Evolutionary conservation across 345 rosid species (phyloP), one percentile per base, ranked within the genome.

Genomic region (Pseudoturritis turrita): DNA sequence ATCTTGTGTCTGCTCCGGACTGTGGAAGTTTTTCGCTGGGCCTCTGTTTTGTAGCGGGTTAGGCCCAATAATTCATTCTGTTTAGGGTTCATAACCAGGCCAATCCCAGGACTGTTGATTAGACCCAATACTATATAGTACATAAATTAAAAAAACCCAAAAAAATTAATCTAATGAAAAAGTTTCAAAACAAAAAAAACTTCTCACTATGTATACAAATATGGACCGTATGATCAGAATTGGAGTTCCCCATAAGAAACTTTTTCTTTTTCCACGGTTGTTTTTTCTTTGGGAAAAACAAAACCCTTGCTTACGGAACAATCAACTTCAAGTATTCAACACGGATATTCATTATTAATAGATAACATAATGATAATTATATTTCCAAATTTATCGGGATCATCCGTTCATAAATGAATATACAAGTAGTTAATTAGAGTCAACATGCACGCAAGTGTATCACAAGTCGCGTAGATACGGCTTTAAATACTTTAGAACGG

Each of bases 261-360:
- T 2, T 33, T 33, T 33, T 33, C 1, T 5, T 33, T 7, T 33
- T 33, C 10, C 19, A 18, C 4, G 11, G 13, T 5, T 43, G 29
- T 40, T 62, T 26, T 28, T 54, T 29, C 22, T 29, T 43, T 68
- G 21, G 7, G 22, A 28, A 19, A 43, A 55, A n/a, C 21, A 28
- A 19, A 29, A 55, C 52, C 71, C 49, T 70, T 70, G 9, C 67
- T 70, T 70, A 45, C 26, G 74, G 59, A 59, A 15, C 49, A 70
- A 47, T 70, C 49, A 46, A 70, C n/a, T n/a, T n/a, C n/a, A n/a
- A n/a, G n/a, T n/a, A 37, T 25, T 46, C 7, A 60, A 59, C 58
- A 70, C 57, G 74, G 65, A 33, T n/a, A n/a, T 57, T 70, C 57
- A 39, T 57, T 35, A 29, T 40, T 14, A 28, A 61, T n/a, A n/a